Evolutionary conservation across 495 filamentous ascomycete species (phyloP), one percentile per base, ranked within the genome.

Genomic region (Talaromyces nanjingensis): DNA sequence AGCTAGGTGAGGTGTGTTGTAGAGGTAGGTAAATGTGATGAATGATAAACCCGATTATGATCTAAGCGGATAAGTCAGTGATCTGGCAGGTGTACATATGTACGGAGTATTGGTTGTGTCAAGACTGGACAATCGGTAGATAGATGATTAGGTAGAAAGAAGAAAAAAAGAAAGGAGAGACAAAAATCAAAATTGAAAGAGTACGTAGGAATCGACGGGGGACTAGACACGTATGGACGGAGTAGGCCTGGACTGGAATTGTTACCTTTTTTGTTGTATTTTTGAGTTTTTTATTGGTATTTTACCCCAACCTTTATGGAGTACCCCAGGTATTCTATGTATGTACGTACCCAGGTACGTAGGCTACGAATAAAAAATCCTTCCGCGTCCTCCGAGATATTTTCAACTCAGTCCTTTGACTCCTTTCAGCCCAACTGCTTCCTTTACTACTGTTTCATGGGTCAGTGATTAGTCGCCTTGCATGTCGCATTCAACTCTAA

Each of bases 51-150:
- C 3, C 24, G 24, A 54, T 14, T 24, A 27, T 29, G 27, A 56
- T 29, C 20, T 56, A 29, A 56, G n/a, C 53, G 53, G 53, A 56
- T 56, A 56, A 24, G 53, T 56, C 53, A 56, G 53, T 16, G 53
- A 29, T 56, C 53, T 56, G 53, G 53, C 53, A 56, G 20, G 11
- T 20, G n/a, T 49, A 49, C 45, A 49, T 49, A 20, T 42, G 37
- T 42, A 42, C 37, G 37, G 37, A 42, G 14, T 42, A 16, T 42
- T 16, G 34, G 14, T 2, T 39, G 31, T 8, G 31, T 33, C 33
- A 9, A 37, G 9, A 37, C 33, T 37, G 12, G 37, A 42, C 37
- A 42, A 16, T 14, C 37, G 14, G 37, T 42, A 20, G 45, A 49
- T 18, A 4, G 3, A 18, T 45, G 45, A 9, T 20, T n/a, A 49